phyloP scores from a whole-genome alignment of 2,329 filamentous ascomycete genomes.

The Trichoderma oligosporum region DNA sequence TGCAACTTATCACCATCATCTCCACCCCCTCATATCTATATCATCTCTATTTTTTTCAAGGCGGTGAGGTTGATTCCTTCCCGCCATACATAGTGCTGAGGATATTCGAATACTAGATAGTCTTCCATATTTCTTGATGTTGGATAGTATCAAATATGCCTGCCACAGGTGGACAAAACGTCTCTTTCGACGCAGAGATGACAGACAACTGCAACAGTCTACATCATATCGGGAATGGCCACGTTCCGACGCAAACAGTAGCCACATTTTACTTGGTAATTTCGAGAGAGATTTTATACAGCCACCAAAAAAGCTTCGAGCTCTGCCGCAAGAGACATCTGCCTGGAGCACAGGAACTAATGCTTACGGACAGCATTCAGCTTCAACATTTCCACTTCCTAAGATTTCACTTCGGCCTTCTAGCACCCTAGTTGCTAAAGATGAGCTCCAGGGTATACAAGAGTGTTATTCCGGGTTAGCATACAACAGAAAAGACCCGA shows the following conservation, averaged over 20 bases:
- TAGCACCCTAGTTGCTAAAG: too few relatives aligned
- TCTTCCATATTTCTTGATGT: constrained; percentile 14
- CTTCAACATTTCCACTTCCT: too few relatives aligned
- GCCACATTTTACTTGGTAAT: not conserved
- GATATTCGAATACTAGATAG: too few relatives aligned
- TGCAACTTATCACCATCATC: too few relatives aligned
- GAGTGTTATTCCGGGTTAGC: not conserved
- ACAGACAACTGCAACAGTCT: not conserved
- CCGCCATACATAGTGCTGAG: not conserved
- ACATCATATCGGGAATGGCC: not conserved
- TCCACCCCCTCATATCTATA: not conserved
- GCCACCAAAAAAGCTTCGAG: not conserved
- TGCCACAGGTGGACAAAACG: constrained; percentile 24
- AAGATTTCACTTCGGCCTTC: too few relatives aligned
- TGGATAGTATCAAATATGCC: constrained; percentile 22
- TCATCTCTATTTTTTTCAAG: not conserved
- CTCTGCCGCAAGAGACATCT: not conserved
- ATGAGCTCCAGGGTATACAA: not conserved
- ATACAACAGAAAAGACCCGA: not conserved
- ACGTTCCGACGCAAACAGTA: not conserved
- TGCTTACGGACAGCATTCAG: not conserved
- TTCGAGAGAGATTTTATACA: not conserved
- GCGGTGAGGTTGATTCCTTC: not conserved
- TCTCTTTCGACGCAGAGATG: constrained; percentile 16
- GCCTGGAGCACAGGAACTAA: not conserved